phyloP scores from a whole-genome alignment of 108 stramenopile species.

The Skeletonema costatum region DNA sequence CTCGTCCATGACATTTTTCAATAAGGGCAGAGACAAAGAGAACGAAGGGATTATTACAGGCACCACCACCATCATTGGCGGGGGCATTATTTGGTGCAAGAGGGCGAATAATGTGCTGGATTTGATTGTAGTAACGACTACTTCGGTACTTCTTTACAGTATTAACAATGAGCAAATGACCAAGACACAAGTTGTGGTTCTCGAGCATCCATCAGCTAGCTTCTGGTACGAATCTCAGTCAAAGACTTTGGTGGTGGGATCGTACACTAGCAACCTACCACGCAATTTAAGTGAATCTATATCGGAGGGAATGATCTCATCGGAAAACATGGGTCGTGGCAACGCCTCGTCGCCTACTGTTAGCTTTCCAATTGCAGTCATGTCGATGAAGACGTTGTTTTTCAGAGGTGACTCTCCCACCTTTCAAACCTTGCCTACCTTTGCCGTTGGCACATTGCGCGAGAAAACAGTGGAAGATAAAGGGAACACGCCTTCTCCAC shows the following conservation, averaged over 20 bases:
- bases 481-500: neutral
- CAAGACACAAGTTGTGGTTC: constrained; percentile 27
- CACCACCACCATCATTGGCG: constrained; percentile 27
- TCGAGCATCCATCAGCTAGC: constrained; percentile 9
- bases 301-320: neutral
- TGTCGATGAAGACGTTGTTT: constrained; percentile 45
- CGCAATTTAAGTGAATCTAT: neutral
- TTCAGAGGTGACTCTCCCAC: constrained; percentile 14
- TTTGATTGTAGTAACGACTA: constrained; percentile 31
- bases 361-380: constrained; percentile 20
- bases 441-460: constrained; percentile 37
- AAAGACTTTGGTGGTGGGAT: constrained; percentile 26
- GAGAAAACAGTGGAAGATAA: constrained; percentile 3
- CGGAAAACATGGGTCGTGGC: neutral
- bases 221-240: constrained; percentile 38
- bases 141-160: constrained; percentile 23
- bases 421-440: constrained; percentile 21
- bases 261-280: constrained; percentile 18
- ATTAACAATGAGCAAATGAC: constrained; percentile 18
- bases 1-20: constrained; percentile 8
- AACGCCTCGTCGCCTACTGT: neutral
- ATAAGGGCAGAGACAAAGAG: constrained; percentile 3
- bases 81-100: constrained; percentile 33
- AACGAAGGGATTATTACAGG: constrained; percentile 9
- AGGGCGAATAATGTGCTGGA: constrained; percentile 3